A percentile compares a stretch with the other conserved stretches of the same genome.
Conservation (phyloP, 768 basidiomycete genomes). For the Boletus bicolor region DNA sequence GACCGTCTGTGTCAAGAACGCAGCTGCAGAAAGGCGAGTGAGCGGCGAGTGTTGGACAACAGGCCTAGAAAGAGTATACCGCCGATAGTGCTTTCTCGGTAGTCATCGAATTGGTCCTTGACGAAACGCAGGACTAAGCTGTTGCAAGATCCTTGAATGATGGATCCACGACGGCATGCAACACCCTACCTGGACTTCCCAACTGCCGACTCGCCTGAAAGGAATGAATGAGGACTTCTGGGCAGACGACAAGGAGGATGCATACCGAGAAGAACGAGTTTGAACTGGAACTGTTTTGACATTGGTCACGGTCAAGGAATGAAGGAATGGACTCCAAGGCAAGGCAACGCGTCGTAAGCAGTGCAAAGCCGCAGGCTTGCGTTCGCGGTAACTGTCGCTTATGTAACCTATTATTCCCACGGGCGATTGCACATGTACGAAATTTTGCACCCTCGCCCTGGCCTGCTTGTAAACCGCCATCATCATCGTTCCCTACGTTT, state of each 20-base stretch:
- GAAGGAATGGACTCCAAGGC: slow-evolving; percentile 12
- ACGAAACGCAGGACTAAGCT: slow-evolving; percentile 95
- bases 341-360: slow-evolving; percentile 1
- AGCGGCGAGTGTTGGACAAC: slow-evolving; percentile 6
- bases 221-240: slow-evolving; percentile 4
- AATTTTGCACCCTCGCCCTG: slow-evolving; percentile 25
- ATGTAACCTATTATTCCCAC: slow-evolving; percentile 30
- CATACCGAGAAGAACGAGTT: slow-evolving; percentile 91
- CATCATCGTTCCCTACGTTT: slow-evolving; percentile 30
- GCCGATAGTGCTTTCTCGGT: slow-evolving; percentile 92
- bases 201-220: slow-evolving; percentile 90
- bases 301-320: slow-evolving; percentile 44
- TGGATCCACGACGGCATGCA: slow-evolving; percentile 17
- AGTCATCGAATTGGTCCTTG: slow-evolving; percentile 94
- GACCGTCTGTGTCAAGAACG: slow-evolving; percentile 98
- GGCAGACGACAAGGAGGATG: background rate
- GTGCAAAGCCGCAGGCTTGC: slow-evolving; percentile 2
- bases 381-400: slow-evolving; percentile 18
- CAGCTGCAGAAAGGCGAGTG: slow-evolving; percentile 51
- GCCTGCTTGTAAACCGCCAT: slow-evolving; percentile 36
- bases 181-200: slow-evolving; percentile 83
- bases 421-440: slow-evolving; percentile 26
- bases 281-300: slow-evolving; percentile 94
- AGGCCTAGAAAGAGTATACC: slow-evolving; percentile 40
- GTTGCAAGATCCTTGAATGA: slow-evolving; percentile 24